Conservation (phyloP, 306 rosid genomes). For the Begonia masoniana region DNA sequence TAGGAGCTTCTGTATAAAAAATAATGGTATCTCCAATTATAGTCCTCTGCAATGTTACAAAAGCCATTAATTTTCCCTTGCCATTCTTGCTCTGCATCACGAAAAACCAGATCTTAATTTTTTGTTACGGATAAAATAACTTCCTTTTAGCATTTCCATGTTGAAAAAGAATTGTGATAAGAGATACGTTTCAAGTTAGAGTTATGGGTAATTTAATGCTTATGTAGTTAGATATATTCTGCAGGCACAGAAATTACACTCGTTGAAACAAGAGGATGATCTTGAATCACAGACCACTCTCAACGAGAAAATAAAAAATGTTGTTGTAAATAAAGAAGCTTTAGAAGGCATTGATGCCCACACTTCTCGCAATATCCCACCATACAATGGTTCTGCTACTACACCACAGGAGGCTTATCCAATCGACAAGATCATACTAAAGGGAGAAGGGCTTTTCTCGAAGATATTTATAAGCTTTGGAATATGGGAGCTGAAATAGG, state of each 20-base stretch:
- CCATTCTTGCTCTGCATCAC: too few species aligned
- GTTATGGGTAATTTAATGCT: too few species aligned
- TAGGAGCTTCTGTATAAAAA: too few species aligned
- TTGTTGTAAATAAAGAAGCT: conserved; percentile 40
- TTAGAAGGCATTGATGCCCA: conserved; percentile 34
- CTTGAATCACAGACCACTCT: conserved; percentile 40
- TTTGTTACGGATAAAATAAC: too few species aligned
- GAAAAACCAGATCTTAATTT: too few species aligned
- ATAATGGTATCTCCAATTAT: too few species aligned
- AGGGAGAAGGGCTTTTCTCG: conserved; percentile 58
- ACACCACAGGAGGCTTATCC: conserved; percentile 63
- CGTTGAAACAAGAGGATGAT: conserved; percentile 31
- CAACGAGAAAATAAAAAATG: conserved; percentile 38
- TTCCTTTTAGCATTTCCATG: too few species aligned
- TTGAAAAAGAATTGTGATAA: too few species aligned
- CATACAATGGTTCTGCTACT: conserved; percentile 55
- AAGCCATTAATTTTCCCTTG: too few species aligned
- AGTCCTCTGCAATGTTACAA: too few species aligned
- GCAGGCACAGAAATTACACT: conserved; percentile 37
- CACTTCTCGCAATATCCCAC: conserved; percentile 50
- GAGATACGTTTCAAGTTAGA: too few species aligned
- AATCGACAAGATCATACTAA: conserved; percentile 56
- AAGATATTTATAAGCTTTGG: conserved; percentile 41
- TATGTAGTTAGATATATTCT: not conserved
- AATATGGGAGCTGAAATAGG: conserved; percentile 19